These are phyloP conservation scores for Amyloporia xantha DNA, from an alignment of 768 basidiomycete genomes.

Conservation along the genomic window DNA sequence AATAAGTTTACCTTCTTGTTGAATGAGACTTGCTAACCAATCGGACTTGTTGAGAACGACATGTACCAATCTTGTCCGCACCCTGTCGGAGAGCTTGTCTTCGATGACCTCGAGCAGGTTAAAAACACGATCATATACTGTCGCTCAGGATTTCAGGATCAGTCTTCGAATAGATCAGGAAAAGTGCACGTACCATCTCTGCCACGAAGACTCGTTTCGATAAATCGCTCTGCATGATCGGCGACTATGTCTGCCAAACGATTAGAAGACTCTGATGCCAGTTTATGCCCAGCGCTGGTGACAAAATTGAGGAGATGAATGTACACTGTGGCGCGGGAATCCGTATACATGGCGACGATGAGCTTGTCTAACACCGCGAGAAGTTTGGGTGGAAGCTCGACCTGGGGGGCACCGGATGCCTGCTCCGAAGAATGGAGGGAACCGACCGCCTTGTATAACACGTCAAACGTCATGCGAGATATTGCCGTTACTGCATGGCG, in stretches of 20 bases:
- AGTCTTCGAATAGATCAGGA: not conserved
- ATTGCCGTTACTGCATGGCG: not conserved
- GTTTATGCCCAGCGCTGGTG: not conserved
- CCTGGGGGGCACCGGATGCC: too few relatives aligned
- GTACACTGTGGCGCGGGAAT: not conserved
- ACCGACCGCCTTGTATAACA: not conserved
- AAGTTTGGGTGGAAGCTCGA: not conserved
- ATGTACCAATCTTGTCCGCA: not conserved
- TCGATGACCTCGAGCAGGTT: not conserved
- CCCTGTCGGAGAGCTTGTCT: not conserved
- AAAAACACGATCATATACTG: not conserved
- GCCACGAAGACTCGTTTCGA: not conserved
- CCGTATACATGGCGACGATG: not conserved
- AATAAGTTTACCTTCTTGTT: too few relatives aligned
- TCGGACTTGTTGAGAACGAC: not conserved
- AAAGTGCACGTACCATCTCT: not conserved
- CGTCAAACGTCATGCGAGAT: not conserved
- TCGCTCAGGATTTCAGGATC: too few relatives aligned
- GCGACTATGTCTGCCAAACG: not conserved
- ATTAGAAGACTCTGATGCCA: not conserved
- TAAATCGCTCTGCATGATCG: not conserved
- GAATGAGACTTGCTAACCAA: not conserved
- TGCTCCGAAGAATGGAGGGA: not conserved
- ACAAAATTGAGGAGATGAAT: not conserved
- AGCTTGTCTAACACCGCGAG: not conserved